phyloP scores from a whole-genome alignment of 257 asterid genomes.

The Linaria vulgaris region DNA sequence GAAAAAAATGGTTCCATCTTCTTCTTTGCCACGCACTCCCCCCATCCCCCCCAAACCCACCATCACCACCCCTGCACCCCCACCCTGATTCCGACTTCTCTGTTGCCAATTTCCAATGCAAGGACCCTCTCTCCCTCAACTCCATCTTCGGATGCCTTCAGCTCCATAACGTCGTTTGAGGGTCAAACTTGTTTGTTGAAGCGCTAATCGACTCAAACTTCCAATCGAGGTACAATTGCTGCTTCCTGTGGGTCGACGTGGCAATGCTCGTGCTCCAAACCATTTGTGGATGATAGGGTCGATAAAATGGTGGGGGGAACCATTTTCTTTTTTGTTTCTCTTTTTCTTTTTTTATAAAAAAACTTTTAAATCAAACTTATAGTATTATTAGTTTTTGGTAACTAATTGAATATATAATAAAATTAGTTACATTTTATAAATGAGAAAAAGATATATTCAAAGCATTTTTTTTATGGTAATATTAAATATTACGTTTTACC shows the following conservation, averaged over 20 bases:
- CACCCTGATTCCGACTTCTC: slow-evolving; percentile 50
- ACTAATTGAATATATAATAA: no score
- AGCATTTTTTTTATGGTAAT: no score
- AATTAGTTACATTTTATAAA: no score
- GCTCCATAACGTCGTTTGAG: slow-evolving; percentile 56
- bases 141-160: slow-evolving; percentile 35
- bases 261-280: slow-evolving; percentile 58
- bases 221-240: slow-evolving; percentile 50
- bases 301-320: slow-evolving; percentile 77
- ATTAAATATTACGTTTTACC: no score
- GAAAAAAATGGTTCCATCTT: no score
- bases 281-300: slow-evolving; percentile 62
- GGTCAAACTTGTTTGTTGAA: slow-evolving; percentile 54
- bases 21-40: no score
- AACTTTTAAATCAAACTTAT: no score
- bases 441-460: no score
- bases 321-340: no score
- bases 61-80: slow-evolving; percentile 67
- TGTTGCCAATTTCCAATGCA: slow-evolving; percentile 38
- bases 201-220: slow-evolving; percentile 41
- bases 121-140: slow-evolving; percentile 31
- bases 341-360: no score
- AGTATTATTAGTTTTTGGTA: no score
- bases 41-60: no score
- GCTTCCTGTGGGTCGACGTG: slow-evolving; percentile 86